Evolutionary conservation across 176 grass and related monocot genomes (phyloP).

Genomic region (Rhipidocladum racemiflorum): DNA sequence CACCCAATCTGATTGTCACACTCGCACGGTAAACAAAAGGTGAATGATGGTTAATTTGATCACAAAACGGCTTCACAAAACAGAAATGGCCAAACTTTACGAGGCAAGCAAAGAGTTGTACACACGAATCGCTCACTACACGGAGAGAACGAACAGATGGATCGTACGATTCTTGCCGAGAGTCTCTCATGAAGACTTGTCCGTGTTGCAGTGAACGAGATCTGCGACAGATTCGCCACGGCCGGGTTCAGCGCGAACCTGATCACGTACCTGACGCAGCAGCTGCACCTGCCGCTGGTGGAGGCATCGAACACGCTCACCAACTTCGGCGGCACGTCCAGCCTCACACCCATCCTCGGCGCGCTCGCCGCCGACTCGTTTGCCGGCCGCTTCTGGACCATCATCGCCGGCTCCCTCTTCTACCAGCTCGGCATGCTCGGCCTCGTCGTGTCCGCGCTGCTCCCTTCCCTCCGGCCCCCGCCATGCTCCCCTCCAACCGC

Average conservation of each 20-base stretch:
- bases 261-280: conserved; percentile 70
- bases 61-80: neutral
- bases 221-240: conserved; percentile 59
- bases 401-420: conserved; percentile 51
- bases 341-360: conserved; percentile 67
- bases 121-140: neutral
- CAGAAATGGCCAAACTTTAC: neutral
- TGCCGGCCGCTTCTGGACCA: conserved; percentile 73
- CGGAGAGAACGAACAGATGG: neutral
- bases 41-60: neutral
- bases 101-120: neutral
- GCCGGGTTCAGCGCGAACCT: conserved; percentile 59
- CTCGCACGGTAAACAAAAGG: neutral
- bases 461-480: conserved; percentile 40
- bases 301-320: conserved; percentile 71
- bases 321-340: conserved; percentile 60
- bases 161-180: neutral
- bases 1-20: neutral
- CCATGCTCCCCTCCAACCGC: conserved; percentile 7
- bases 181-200: neutral
- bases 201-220: conserved; percentile 51
- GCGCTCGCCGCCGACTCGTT: conserved; percentile 65
- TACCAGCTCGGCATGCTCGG: conserved; percentile 65
- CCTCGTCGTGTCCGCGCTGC: conserved; percentile 51
- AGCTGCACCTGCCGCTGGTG: conserved; percentile 70